A percentile compares a stretch with the other conserved stretches of the same genome.
These are phyloP conservation scores for Phytophthora colocasiae DNA, from an alignment of 352 stramenopile genomes.

Conservation along the genomic window DNA sequence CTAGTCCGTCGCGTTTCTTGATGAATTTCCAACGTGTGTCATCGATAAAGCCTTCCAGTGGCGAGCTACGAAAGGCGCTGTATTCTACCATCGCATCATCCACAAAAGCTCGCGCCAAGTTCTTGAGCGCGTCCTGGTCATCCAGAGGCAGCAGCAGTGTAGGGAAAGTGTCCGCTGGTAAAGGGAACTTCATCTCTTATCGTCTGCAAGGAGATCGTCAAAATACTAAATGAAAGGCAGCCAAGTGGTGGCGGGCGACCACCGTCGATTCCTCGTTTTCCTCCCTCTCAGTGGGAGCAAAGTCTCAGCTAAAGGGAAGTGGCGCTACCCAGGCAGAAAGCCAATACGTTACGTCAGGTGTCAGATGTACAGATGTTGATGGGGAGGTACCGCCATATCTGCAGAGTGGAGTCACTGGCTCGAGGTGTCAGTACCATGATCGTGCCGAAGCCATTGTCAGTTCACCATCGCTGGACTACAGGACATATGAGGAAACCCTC, in stretches of 20 bases:
- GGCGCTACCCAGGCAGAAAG: too few relatives aligned
- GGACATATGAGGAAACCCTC: background rate
- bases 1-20: constrained; percentile 40
- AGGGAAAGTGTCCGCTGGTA: constrained; percentile 47
- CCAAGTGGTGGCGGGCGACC: too few relatives aligned
- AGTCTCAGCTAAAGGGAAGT: too few relatives aligned
- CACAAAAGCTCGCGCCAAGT: constrained; percentile 47
- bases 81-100: constrained; percentile 56
- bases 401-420: background rate
- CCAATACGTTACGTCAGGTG: constrained; percentile 7
- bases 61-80: constrained; percentile 39
- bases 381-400: constrained; percentile 15
- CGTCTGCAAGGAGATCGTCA: background rate
- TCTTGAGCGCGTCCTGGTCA: constrained; percentile 47
- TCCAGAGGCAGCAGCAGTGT: constrained; percentile 47
- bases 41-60: constrained; percentile 47
- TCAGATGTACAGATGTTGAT: constrained; percentile 30
- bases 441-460: too few relatives aligned
- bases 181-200: constrained; percentile 39
- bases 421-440: background rate
- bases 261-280: too few relatives aligned
- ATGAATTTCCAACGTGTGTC: constrained; percentile 57
- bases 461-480: background rate
- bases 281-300: too few relatives aligned
- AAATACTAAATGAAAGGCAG: constrained; percentile 8